phyloP scores from a whole-genome alignment of 805 yeast species.

The Candida morakotiae region DNA sequence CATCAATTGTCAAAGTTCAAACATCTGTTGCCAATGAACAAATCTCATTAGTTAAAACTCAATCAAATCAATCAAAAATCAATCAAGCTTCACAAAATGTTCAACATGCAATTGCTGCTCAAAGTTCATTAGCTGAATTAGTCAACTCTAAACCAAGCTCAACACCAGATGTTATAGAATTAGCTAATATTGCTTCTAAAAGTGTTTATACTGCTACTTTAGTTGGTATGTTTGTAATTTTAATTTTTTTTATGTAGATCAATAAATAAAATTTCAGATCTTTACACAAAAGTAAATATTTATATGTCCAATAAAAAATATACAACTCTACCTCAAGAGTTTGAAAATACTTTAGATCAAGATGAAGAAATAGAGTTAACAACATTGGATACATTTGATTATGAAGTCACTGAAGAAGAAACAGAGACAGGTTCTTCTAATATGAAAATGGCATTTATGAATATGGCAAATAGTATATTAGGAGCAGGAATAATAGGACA shows the following conservation, averaged over 20 bases:
- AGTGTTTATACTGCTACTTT: not conserved
- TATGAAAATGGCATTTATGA: constrained; percentile 89
- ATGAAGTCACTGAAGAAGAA: constrained; percentile 9
- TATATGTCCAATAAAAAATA: constrained; percentile 4
- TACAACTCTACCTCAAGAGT: constrained; percentile 2
- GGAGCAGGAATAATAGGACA: constrained; percentile 97
- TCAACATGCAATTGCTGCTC: constrained; percentile 6
- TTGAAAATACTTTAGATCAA: no score
- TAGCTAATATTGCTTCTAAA: constrained; percentile 2
- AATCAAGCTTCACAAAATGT: constrained; percentile 3
- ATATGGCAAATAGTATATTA: constrained; percentile 91
- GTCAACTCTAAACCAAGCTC: not conserved
- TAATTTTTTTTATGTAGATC: constrained; percentile 1
- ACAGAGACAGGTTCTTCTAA: constrained; percentile 28
- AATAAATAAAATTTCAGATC: not conserved
- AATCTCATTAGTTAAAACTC: not conserved
- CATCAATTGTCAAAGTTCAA: constrained; percentile 1
- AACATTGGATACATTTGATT: constrained; percentile 16
- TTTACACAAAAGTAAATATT: not conserved
- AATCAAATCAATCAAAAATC: not conserved
- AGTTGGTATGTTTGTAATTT: not conserved
- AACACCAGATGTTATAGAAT: not conserved
- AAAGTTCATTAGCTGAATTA: constrained; percentile 1
- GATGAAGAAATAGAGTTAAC: constrained; percentile 17
- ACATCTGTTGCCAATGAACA: constrained; percentile 2